Base-by-base conservation (phyloP, 2,329 filamentous ascomycete genomes). In the Emericellopsis atlantica region DNA sequence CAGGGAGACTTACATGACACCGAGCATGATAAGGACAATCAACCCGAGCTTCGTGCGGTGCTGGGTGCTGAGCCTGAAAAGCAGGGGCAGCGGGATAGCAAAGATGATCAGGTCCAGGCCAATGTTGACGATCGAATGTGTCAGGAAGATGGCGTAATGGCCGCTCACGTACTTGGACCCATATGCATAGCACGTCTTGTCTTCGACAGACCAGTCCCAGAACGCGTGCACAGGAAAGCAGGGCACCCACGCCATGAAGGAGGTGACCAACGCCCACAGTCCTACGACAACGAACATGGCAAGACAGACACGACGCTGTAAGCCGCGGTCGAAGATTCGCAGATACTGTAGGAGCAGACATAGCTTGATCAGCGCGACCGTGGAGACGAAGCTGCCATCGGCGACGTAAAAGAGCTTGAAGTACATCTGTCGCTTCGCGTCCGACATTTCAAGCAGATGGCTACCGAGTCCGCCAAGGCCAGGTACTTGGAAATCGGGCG, bases 41-140 rank as follows among this genome's bases (percentile, higher is more conserved):
- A 41, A 15, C 11, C 40, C 40, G 4, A 41, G 23, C 21, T 31
- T 35, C 8, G 32, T 41, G 7, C 33, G 32, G 12, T 29, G 24
- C 9, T 15, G 5, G 36, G 43, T 29, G 37, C 40, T 24, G 21
- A 29, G 43, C 16, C 43, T 41, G 40, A 44, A 46, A 24, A 46
- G 44, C 4, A 32, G 43, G 36, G 14, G 44, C 38, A 12, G 49
- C 37, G 5, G 50, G 46, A 10, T 43, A 32, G 33, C 18, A 22
- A 44, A 44, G 36, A 48, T 40, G 15, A 48, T 51, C 21, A 45
- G n/a, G 32, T 51, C 53, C 49, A 49, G 52, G 37, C 45, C 10
- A 6, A 41, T 33, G 8, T 48, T 49, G 15, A 46, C 34, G n/a
- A 43, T 36, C 37, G 44, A 45, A 33, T 49, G 48, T 9, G 46